A percentile compares a stretch with the other conserved stretches of the same genome.
Evolutionary conservation across 78 protist genomes (phyloP).

Genomic region (Emiliania huxleyi): DNA sequence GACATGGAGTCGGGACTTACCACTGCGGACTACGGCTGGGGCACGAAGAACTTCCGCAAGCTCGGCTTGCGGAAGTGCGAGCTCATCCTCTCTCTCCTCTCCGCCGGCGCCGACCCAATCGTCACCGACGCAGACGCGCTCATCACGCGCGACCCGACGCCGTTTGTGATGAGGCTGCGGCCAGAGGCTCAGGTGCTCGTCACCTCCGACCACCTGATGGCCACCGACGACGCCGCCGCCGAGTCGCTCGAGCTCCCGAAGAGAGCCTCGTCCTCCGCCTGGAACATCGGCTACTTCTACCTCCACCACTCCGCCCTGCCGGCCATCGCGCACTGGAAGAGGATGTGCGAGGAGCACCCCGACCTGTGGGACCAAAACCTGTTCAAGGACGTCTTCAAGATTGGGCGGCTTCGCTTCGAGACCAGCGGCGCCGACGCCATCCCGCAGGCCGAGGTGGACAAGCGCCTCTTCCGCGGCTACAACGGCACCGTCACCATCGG

Average conservation of each 20-base stretch:
- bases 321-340: background rate
- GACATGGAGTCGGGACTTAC: background rate
- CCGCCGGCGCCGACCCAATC: background rate
- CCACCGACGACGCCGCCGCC: background rate
- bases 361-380: background rate
- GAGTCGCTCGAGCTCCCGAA: background rate
- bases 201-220: background rate
- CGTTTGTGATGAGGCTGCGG: background rate
- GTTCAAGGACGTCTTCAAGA: slow-evolving; percentile 4
- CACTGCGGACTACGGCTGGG: slow-evolving; percentile 2
- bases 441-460: background rate
- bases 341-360: background rate
- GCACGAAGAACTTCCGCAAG: background rate
- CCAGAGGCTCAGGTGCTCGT: slow-evolving; percentile 8
- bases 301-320: background rate
- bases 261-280: background rate
- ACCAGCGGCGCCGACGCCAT: background rate
- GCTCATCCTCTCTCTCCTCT: background rate
- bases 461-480: background rate
- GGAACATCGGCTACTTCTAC: background rate
- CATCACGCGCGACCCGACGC: background rate
- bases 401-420: background rate
- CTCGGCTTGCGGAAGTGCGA: background rate
- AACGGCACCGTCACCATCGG: background rate
- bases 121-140: slow-evolving; percentile 1